phyloP scores from a whole-genome alignment of 2,329 filamentous ascomycete species.

The Pseudonectria buxi region DNA sequence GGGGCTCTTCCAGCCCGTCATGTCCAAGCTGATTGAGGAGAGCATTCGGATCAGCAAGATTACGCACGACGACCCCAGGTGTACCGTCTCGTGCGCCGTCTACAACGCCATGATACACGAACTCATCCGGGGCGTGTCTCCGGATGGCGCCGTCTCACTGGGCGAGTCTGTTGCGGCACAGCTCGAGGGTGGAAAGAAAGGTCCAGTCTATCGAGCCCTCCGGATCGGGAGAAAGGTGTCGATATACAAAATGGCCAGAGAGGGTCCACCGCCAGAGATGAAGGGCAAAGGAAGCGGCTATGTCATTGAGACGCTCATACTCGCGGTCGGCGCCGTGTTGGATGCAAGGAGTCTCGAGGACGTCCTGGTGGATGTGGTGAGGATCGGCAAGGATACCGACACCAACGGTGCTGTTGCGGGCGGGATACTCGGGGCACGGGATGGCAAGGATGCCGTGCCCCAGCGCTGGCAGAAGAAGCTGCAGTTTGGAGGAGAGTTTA shows the following conservation, averaged over 20 bases:
- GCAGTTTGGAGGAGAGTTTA: constrained; percentile 35
- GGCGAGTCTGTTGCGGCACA: constrained; percentile 17
- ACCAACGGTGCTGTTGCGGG: constrained; percentile 41
- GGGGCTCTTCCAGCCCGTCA: constrained; percentile 30
- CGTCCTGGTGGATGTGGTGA: constrained; percentile 38
- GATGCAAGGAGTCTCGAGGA: constrained; percentile 35
- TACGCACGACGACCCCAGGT: constrained; percentile 32
- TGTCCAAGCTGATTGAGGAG: constrained; percentile 22
- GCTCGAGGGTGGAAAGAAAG: constrained; percentile 14
- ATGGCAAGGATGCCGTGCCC: constrained; percentile 36
- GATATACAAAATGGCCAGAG: constrained; percentile 22
- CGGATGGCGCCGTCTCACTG: constrained; percentile 22
- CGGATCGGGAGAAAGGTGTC: constrained; percentile 20
- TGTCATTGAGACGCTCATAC: constrained; percentile 35
- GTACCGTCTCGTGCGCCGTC: constrained; percentile 30
- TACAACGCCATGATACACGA: constrained; percentile 33
- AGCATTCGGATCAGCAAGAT: constrained; percentile 32
- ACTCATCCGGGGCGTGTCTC: constrained; percentile 22
- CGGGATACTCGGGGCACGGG: constrained; percentile 37
- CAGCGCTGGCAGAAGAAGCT: constrained; percentile 31
- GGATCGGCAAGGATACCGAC: constrained; percentile 39
- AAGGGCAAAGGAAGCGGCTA: constrained; percentile 29
- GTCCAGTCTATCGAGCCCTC: constrained; percentile 20
- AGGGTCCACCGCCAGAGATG: constrained; percentile 24
- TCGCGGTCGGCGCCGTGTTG: constrained; percentile 36